Evolutionary conservation across 2,329 filamentous ascomycete genomes (phyloP).

Genomic region (Dactylellina haptotyla): DNA sequence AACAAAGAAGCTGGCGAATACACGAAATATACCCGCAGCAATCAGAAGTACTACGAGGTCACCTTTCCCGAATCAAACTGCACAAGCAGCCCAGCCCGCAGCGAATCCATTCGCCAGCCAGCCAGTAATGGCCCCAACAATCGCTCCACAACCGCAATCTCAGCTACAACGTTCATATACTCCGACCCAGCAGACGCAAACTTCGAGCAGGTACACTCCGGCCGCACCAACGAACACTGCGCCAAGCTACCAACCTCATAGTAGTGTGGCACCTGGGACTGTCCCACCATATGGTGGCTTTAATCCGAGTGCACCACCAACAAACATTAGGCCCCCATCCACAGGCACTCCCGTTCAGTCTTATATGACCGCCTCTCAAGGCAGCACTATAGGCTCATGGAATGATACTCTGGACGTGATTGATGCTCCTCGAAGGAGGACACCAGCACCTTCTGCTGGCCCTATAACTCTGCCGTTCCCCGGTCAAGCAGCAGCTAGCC

Average conservation of each 20-base stretch:
- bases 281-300: constrained; percentile 39
- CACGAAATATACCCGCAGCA: constrained; percentile 42
- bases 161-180: constrained; percentile 10
- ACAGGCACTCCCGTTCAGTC: constrained; percentile 71
- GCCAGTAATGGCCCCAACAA: not conserved
- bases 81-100: constrained; percentile 33
- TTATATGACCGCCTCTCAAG: constrained; percentile 74
- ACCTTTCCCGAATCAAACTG: constrained; percentile 56
- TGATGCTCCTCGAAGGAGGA: constrained; percentile 77
- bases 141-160: constrained; percentile 5
- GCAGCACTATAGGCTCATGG: constrained; percentile 78
- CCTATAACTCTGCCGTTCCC: constrained; percentile 80
- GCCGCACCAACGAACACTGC: constrained; percentile 57
- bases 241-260: constrained; percentile 62
- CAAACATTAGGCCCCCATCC: constrained; percentile 66
- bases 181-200: constrained; percentile 13
- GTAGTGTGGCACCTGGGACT: constrained; percentile 61
- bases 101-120: constrained; percentile 51
- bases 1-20: constrained; percentile 58
- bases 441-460: constrained; percentile 74
- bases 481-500: constrained; percentile 74
- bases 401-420: constrained; percentile 92
- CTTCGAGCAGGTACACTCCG: constrained; percentile 56
- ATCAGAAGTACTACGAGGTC: constrained; percentile 59
- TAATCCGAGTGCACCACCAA: constrained; percentile 31